Percentiles rank a stretch among this genome's conserved stretches.
These are phyloP conservation scores for Cunninghamia lanceolata DNA, from an alignment of 75 land plant species.

Conservation along the genomic window DNA sequence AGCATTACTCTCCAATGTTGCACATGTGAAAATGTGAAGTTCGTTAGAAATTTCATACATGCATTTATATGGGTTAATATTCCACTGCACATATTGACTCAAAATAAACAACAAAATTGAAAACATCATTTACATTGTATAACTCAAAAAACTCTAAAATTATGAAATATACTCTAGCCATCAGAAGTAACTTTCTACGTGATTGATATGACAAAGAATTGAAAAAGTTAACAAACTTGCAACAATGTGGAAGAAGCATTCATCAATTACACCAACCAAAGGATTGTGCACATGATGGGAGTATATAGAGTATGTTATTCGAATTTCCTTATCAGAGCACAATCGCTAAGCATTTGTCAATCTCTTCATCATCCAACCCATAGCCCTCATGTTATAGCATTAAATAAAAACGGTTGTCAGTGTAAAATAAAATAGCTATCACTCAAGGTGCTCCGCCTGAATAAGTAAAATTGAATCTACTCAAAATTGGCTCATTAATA, in stretches of 20 bases:
- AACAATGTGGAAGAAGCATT: no score
- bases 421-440: not conserved
- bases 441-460: not conserved
- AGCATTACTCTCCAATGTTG: no score
- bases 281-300: no score
- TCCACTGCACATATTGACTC: not conserved
- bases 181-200: not conserved
- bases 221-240: not conserved
- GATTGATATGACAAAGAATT: not conserved
- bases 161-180: not conserved
- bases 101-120: no score
- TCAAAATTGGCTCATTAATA: no score
- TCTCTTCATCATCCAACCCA: conserved; percentile 65
- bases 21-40: no score
- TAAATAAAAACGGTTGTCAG: not conserved
- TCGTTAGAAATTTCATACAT: no score
- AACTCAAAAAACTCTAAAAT: not conserved
- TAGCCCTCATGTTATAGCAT: conserved; percentile 67
- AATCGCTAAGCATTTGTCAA: conserved; percentile 83
- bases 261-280: not conserved
- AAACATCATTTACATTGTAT: not conserved
- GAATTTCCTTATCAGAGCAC: conserved; percentile 64
- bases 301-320: conserved; percentile 21
- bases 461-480: no score
- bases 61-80: no score